Evolutionary conservation across 2,329 filamentous ascomycete genomes (phyloP).

Genomic region (Aspergillus glaucus): DNA sequence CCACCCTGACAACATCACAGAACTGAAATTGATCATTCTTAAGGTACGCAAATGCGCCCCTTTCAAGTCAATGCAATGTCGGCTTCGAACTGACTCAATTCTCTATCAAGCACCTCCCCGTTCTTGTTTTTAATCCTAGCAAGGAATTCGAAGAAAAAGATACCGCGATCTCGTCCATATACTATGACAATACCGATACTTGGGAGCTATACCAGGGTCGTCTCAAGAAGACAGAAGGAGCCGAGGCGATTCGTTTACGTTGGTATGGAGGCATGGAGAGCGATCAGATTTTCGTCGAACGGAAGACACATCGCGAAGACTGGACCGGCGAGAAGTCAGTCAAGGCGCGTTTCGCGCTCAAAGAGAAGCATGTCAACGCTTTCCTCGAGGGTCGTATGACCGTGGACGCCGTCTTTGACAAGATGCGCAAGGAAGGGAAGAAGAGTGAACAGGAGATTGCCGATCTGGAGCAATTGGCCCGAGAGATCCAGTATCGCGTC

Average conservation of each 20-base stretch:
- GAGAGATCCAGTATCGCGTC: conserved; percentile 89
- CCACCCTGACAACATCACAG: conserved; percentile 95
- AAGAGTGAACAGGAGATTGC: conserved; percentile 88
- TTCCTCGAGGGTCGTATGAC: conserved; percentile 80
- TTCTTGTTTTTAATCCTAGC: conserved; percentile 92
- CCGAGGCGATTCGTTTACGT: conserved; percentile 88
- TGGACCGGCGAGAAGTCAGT: conserved; percentile 99
- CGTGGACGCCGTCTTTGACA: conserved; percentile 87
- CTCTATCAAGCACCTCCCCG: conserved; percentile 65
- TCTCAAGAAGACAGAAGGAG: conserved; percentile 94
- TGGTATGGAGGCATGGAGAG: conserved; percentile 98
- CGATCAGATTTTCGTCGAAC: conserved; percentile 93
- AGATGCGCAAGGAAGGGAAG: conserved; percentile 90
- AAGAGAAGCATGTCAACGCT: conserved; percentile 95
- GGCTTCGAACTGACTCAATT: conserved; percentile 2
- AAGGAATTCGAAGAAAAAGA: conserved; percentile 92
- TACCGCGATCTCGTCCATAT: conserved; percentile 94
- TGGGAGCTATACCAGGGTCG: conserved; percentile 94
- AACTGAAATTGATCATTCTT: conserved; percentile 93
- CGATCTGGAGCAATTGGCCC: conserved; percentile 78
- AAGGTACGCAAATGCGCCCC: conserved; percentile 50
- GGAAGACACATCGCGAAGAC: conserved; percentile 96
- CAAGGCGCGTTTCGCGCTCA: conserved; percentile 89
- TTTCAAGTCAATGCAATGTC: not conserved
- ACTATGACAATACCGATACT: conserved; percentile 90